Base-by-base conservation (phyloP, 768 basidiomycete species). In the Coprinellus aureogranulatus region DNA sequence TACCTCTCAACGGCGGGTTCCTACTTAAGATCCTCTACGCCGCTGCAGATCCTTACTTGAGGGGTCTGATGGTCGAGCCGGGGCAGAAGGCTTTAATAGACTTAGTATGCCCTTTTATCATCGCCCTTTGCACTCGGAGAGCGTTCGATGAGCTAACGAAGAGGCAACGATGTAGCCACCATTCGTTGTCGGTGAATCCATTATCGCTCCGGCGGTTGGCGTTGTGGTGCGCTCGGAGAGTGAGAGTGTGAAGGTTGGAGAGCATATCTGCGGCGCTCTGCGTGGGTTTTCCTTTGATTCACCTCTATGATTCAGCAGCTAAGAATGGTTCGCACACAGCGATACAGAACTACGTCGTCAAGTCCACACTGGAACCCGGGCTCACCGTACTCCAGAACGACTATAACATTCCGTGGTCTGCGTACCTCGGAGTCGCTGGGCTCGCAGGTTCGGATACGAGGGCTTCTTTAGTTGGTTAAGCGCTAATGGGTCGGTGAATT, bases 361-460 rank as follows among this genome's bases (percentile, higher is more conserved):
- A 42, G 14, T 61, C 63, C 18, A 59, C 66, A 37, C 54, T 71
- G 9, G 44, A 55, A 34, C 8, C 6, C 1, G 54, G 59, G 8
- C 62, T 69, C 51, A 40, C 47, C 3, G 58, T 77, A 5, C 55
- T 82, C 40, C 57, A 77, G 37, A 81, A 82, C 60, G 8, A 34
- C 8, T 34, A 34, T 30, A 71, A 74, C 5, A 65, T 85, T 2
- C 81, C 82, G 0, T 83, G 79, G 80, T 72, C 75, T 0, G 69
- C 69, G 0, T 82, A 77, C 61, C 64, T 82, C 26, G 83, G 85
- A 12, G 76, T 78, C 1, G 72, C 76, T 9, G 84, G 84, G 12
- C 83, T 84, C 80, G 76, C 81, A 70, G 75, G 78, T 79, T 67
- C 49, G 76, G n/a, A n/a, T n/a, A n/a, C n/a, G n/a, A n/a, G n/a